Base-by-base conservation (phyloP, 2,329 filamentous ascomycete genomes). In the Stagonosporopsis cucurbitacearum region DNA sequence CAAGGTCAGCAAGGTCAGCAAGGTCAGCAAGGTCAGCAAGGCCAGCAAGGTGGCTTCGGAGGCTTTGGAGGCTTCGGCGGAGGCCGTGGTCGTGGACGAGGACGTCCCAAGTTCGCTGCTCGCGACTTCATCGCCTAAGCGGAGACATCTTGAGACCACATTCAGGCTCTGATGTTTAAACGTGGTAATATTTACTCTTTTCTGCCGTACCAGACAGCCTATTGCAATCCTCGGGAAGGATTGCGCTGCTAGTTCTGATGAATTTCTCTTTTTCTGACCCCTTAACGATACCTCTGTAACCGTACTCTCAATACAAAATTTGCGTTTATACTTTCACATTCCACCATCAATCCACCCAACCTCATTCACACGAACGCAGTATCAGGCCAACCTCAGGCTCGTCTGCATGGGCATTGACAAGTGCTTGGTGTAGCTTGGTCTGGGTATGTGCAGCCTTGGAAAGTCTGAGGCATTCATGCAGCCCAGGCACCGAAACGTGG, bases 111-210 rank as follows among this genome's bases (percentile, higher is more conserved):
- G 55, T 75, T 75, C 59, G 61, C 66, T 25, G 63, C 62, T 17
- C 73, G 73, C 26, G 66, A 70, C 45, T 75, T 70, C 39, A 33
- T 74, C 46, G 73, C 72, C 9, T 75, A 69, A 55, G 26, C 20
- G n/a, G 26, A 7, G 35, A 44, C 11, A n/a, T 22, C 9, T 6
- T 23, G 6, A 26, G 33, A 37, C 42, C 36, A n/a, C 19, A 30
- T 35, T 20, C 19, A n/a, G 42, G 39, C 46, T 41, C 6, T 42
- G 58, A 50, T 53, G 49, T 56, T 62, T 48, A 45, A 45, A 63
- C 53, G 60, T 49, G 51, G 62, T 74, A 75, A 74, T 74, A 55
- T 60, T 12, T 68, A 63, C 62, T 65, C 62, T 57, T 58, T 66
- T 58, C 64, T 65, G 55, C 57, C 64, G 46, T 50, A 58, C 62